Conservation (phyloP, 2,329 filamentous ascomycete genomes). For the Aureobasidium sp. region DNA sequence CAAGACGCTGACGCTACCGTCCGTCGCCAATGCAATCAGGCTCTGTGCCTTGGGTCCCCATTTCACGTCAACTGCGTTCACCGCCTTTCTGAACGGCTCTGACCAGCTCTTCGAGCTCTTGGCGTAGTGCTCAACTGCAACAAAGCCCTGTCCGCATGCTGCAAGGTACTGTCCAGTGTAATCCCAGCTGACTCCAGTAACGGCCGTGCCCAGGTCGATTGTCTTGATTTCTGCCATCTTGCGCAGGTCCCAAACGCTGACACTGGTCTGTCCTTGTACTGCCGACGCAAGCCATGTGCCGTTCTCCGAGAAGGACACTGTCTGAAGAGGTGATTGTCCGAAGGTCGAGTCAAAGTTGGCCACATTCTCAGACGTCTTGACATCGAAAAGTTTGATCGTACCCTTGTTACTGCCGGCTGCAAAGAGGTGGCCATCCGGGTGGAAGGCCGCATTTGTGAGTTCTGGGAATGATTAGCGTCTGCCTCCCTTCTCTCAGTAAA, state of each 20-base stretch:
- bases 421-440: conserved; percentile 92
- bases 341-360: conserved; percentile 58
- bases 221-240: conserved; percentile 76
- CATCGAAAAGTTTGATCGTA: conserved; percentile 82
- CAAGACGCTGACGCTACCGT: conserved; percentile 69
- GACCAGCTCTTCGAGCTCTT: conserved; percentile 86
- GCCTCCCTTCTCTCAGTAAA: background rate
- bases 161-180: conserved; percentile 92
- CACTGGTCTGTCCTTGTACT: conserved; percentile 65
- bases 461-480: conserved; percentile 43
- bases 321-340: conserved; percentile 56
- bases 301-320: conserved; percentile 86
- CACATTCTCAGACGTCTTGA: conserved; percentile 68
- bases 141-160: conserved; percentile 67
- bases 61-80: conserved; percentile 62
- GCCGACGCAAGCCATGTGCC: conserved; percentile 90
- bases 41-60: conserved; percentile 74
- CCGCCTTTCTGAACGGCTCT: conserved; percentile 70
- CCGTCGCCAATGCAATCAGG: conserved; percentile 65
- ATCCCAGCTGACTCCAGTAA: conserved; percentile 78
- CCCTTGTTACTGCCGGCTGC: conserved; percentile 74
- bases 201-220: conserved; percentile 74
- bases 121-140: conserved; percentile 82
- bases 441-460: conserved; percentile 74
- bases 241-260: conserved; percentile 86